Evolutionary conservation across 1,139 yeast genomes (phyloP), one percentile per base, ranked within the genome.

Genomic region (Taphrina populina): DNA sequence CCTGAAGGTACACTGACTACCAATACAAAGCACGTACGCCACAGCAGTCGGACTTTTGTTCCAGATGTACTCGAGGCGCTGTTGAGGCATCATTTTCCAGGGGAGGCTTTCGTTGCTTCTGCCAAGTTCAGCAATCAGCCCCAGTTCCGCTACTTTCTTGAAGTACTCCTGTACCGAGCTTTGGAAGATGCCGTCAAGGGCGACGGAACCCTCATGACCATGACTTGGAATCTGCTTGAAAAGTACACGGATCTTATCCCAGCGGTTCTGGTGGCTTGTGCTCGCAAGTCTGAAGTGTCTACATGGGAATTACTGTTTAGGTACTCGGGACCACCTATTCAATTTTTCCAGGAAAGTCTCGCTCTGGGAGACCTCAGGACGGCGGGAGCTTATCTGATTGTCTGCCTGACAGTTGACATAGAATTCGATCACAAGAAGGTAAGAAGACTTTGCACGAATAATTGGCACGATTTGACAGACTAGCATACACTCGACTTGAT

Each of bases 211-310:
- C 15, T 27, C 23, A 21, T 40, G 8, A 6, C 32, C 6, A 24
- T 17, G n/a, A 27, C 45, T n/a, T 40, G 45, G 45, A 24, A 26
- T n/a, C 45, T 40, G 6, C 45, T 40, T n/a, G 29, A 40, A 23
- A 40, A 40, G 17, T 24, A 40, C 23, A 13, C 32, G n/a, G 24
- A 24, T 8, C 34, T 40, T 32, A 26, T 43, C 26, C 47, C 46
- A 3, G 40, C 74, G 41, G 76, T 80, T 13, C 69, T 80, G 10
- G 77, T 81, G 17, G 78, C 79, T 21, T 79, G 83, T 65, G 71
- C 85, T 27, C 74, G 88, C 60, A 83, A 84, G 63, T 82, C 82
- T 15, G 92, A 83, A 64, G 73, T 77, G 20, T 76, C 77, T 52
- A 78, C 79, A 61, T 83, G 90, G 90, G 68, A 72, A 13, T 69